Percentiles rank a stretch among this genome's conserved stretches.
These are phyloP conservation scores for Aspergillus latus DNA, from an alignment of 2,329 filamentous ascomycete genomes.

Conservation along the genomic window DNA sequence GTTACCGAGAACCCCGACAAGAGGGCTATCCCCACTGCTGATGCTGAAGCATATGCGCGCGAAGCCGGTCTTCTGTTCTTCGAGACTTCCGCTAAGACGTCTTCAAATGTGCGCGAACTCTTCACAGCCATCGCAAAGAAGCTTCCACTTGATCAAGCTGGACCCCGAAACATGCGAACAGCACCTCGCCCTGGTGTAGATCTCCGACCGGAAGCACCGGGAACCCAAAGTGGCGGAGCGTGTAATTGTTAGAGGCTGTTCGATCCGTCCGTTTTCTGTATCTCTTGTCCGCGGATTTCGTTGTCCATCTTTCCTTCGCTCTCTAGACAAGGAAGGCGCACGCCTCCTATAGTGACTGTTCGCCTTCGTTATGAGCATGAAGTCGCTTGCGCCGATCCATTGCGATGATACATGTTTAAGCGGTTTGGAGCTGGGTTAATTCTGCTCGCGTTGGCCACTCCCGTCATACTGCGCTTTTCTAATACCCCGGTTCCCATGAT, in stretches of 20 bases:
- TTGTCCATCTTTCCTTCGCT: constrained; percentile 10
- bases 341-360: constrained; percentile 15
- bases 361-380: constrained; percentile 4
- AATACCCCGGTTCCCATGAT: constrained; percentile 7
- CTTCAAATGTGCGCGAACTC: constrained; percentile 90
- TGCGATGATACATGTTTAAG: constrained; percentile 19
- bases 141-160: constrained; percentile 90
- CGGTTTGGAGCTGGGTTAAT: constrained; percentile 13
- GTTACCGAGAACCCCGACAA: constrained; percentile 94
- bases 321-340: constrained; percentile 23
- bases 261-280: constrained; percentile 11
- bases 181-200: constrained; percentile 66
- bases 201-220: constrained; percentile 62
- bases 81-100: constrained; percentile 96
- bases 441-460: constrained; percentile 12
- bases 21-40: constrained; percentile 81
- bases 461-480: constrained; percentile 1
- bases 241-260: constrained; percentile 61
- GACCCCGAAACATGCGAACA: constrained; percentile 78
- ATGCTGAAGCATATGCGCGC: constrained; percentile 91
- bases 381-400: constrained; percentile 14
- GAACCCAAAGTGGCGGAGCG: constrained; percentile 58
- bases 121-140: constrained; percentile 99
- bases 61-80: constrained; percentile 96
- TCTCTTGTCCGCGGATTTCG: constrained; percentile 11